These are phyloP conservation scores for Pythium aquatile DNA, from an alignment of 352 stramenopile species.

Conservation along the genomic window DNA sequence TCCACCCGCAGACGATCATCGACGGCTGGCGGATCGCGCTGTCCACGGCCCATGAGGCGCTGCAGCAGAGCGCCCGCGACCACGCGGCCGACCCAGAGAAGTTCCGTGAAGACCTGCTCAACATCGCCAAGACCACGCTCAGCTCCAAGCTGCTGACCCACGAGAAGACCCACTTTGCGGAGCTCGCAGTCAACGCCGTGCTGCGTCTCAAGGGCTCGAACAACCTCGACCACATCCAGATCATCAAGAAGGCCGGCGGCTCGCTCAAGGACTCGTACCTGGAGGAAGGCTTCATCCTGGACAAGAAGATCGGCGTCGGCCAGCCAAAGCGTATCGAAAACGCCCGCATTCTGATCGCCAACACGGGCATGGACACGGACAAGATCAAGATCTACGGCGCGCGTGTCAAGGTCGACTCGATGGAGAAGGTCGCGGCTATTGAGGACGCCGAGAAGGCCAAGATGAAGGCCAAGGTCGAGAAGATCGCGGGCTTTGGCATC, in stretches of 20 bases:
- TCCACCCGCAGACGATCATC: slow-evolving; percentile 99
- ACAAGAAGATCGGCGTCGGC: slow-evolving; percentile 96
- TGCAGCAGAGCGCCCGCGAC: slow-evolving; percentile 85
- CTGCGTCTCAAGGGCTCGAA: slow-evolving; percentile 93
- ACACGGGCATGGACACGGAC: slow-evolving; percentile 99
- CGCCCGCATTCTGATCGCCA: slow-evolving; percentile 98
- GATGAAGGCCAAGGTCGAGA: slow-evolving; percentile 98
- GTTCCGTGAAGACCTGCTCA: slow-evolving; percentile 95
- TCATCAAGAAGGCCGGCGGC: slow-evolving; percentile 98
- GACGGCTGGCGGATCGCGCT: slow-evolving; percentile 95
- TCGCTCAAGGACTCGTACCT: slow-evolving; percentile 97
- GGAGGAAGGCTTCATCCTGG: slow-evolving; percentile 97
- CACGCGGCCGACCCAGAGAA: slow-evolving; percentile 72
- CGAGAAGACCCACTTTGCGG: slow-evolving; percentile 98
- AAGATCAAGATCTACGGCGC: slow-evolving; percentile 99
- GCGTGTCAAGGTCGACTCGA: slow-evolving; percentile 96
- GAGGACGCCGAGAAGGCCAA: slow-evolving; percentile 98
- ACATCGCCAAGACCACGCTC: slow-evolving; percentile 98
- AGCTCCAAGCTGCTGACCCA: slow-evolving; percentile 98
- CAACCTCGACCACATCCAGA: slow-evolving; percentile 99
- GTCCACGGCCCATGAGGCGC: slow-evolving; percentile 86
- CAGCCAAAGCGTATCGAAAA: slow-evolving; percentile 97
- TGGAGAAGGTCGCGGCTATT: slow-evolving; percentile 99
- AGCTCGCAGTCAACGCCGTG: slow-evolving; percentile 96
- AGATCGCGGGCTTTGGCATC: slow-evolving; percentile 97